Base-by-base conservation (phyloP, 495 filamentous ascomycete genomes). In the Tuber magnatum region DNA sequence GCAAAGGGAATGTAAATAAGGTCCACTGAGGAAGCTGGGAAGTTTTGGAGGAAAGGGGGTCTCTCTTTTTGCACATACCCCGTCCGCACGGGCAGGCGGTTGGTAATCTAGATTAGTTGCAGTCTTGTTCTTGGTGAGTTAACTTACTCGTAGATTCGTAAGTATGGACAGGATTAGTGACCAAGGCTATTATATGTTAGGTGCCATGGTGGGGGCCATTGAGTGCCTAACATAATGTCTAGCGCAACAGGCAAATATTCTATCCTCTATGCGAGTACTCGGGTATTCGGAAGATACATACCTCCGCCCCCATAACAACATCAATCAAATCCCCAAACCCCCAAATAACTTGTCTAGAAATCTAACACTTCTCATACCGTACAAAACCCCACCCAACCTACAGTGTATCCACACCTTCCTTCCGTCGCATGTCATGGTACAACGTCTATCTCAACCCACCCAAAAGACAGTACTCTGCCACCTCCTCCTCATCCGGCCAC, bases 401-500 rank as follows among this genome's bases (percentile, higher is more conserved):
- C 28, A 74, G 51, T 32, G 9, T 4, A 28, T 32, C 10, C n/a
- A 12, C n/a, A 9, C 10, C 9, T 32, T 61, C 51, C 24, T 14
- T 32, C 51, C 51, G 2, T 28, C 12, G 65, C 3, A 35, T n/a
- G n/a, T n/a, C n/a, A n/a, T n/a, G 35, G 10, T 7, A 28, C 12
- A 38, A 38, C 40, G 32, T 73, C 22, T 16, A 28, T 35, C 12
- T 35, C 69, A 71, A 35, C 42, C 73, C 71, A 32, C 76, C 79
- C 56, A 71, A 39, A 70, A 76, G 38, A 48, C 74, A 71, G 71
- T 80, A 72, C 68, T 74, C 74, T 42, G 73, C 71, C 32, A 51
- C 74, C 46, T 75, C 72, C 38, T 71, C 73, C 41, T 73, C 75
- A 2, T 68, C 35, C 69, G 48, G 46, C 80, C 38, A 32, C 69